A percentile compares a stretch with the other conserved stretches of the same genome.
Evolutionary conservation across 1,284 basidiomycete species (phyloP).

Genomic region (Sporisorium sorghi): DNA sequence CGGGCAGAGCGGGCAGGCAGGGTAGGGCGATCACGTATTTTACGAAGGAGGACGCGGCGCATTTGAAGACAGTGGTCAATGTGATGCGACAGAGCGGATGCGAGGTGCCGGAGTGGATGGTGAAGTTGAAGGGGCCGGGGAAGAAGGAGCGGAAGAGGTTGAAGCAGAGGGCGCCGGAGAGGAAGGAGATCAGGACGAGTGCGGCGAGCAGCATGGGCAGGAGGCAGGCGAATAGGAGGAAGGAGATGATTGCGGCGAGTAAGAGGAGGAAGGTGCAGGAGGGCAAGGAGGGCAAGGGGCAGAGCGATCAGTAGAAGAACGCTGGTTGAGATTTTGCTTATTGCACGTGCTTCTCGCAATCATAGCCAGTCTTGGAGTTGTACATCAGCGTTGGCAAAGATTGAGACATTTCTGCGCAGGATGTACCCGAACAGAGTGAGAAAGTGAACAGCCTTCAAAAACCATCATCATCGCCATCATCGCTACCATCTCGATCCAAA

Average conservation of each 20-base stretch:
- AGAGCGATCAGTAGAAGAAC: neutral
- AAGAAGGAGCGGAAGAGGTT: conserved; percentile 87
- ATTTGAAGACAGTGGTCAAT: conserved; percentile 94
- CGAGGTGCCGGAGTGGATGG: conserved; percentile 67
- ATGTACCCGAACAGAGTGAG: too few relatives aligned
- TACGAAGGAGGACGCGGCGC: conserved; percentile 90
- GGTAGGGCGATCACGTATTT: conserved; percentile 96
- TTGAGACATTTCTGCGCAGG: too few relatives aligned
- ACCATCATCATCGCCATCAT: conserved; percentile 12
- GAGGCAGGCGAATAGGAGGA: conserved; percentile 48
- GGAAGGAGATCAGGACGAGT: conserved; percentile 70
- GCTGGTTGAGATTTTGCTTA: neutral
- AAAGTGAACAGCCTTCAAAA: conserved; percentile 4
- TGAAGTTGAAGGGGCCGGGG: conserved; percentile 78
- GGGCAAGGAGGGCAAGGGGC: neutral
- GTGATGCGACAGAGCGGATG: conserved; percentile 87
- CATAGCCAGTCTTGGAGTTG: neutral
- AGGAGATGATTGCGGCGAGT: conserved; percentile 62
- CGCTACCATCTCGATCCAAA: neutral
- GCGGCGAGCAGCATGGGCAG: conserved; percentile 58
- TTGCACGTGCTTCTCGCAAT: neutral
- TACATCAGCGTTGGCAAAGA: neutral
- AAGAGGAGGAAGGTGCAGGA: conserved; percentile 53
- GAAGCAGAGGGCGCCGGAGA: conserved; percentile 80
- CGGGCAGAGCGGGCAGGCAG: conserved; percentile 89